Percentiles rank a stretch among this genome's conserved stretches.
Evolutionary conservation across 352 stramenopile species (phyloP).

Genomic region (Globisporangium parvum): DNA sequence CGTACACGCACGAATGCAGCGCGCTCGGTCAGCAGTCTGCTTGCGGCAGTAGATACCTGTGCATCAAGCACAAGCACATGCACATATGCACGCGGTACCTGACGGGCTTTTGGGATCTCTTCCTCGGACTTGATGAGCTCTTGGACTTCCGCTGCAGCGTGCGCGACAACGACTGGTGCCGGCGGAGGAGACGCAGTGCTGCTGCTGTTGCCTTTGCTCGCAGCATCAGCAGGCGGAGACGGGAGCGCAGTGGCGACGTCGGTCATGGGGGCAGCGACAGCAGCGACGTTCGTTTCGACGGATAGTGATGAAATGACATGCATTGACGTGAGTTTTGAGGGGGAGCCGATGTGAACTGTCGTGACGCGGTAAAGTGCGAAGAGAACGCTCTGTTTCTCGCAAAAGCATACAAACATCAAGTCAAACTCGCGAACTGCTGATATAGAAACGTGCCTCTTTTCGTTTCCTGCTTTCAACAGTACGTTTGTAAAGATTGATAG

Average conservation of each 20-base stretch:
- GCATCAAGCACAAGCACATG: not conserved
- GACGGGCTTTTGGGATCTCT: constrained; percentile 16
- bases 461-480: no score
- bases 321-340: constrained; percentile 9
- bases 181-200: not conserved
- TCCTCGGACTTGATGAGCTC: constrained; percentile 18
- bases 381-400: not conserved
- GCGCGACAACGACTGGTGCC: not conserved
- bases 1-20: not conserved
- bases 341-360: constrained; percentile 18
- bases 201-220: not conserved
- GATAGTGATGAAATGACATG: constrained; percentile 29
- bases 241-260: not conserved
- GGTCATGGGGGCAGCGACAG: not conserved
- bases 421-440: no score
- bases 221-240: not conserved
- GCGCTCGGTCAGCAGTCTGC: not conserved
- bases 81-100: constrained; percentile 7
- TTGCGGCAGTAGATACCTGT: not conserved
- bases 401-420: no score
- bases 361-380: not conserved
- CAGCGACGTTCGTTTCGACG: constrained; percentile 34
- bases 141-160: constrained; percentile 8
- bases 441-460: no score
- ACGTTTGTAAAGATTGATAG: no score